A percentile compares a stretch with the other conserved stretches of the same genome.
phyloP scores from a whole-genome alignment of 1,284 basidiomycete genomes.

The Microbotryum intermedium region DNA sequence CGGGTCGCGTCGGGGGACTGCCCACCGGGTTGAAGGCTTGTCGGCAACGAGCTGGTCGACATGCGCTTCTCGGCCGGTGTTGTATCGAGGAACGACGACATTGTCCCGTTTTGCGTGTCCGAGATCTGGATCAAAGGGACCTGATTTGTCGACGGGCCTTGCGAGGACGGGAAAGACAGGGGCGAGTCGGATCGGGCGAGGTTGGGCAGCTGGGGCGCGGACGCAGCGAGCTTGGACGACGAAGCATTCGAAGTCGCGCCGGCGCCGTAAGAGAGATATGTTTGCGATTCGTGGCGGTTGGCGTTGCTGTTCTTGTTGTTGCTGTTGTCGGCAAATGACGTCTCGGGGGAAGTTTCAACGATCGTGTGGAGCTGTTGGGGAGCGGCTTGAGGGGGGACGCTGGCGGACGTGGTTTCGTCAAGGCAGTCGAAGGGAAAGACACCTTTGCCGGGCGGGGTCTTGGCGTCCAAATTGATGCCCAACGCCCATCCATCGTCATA shows the following conservation, averaged over 20 bases:
- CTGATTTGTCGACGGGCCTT: too few species aligned
- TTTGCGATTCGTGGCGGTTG: neutral
- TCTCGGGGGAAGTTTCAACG: neutral
- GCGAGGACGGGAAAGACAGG: conserved; percentile 10
- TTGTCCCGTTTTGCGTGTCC: too few species aligned
- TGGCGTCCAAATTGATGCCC: conserved; percentile 25
- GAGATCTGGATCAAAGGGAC: too few species aligned
- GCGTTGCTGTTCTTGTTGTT: neutral
- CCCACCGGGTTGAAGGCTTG: neutral
- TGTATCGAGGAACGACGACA: too few species aligned
- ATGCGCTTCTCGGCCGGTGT: too few species aligned
- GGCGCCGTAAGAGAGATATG: too few species aligned
- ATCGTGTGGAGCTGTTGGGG: neutral
- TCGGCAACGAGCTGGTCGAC: neutral
- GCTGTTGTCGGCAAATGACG: neutral
- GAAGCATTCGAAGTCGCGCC: neutral
- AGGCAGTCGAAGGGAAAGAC: conserved; percentile 37
- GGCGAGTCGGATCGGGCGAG: conserved; percentile 19
- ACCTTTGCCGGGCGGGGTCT: conserved; percentile 15
- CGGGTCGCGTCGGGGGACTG: neutral
- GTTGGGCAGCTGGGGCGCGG: conserved; percentile 16
- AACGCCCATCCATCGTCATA: conserved; percentile 36
- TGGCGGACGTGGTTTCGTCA: conserved; percentile 10
- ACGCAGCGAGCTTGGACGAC: neutral
- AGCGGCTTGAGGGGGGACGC: neutral